Conservation (phyloP, 495 filamentous ascomycete species). For the Trichoderma parareesei region DNA sequence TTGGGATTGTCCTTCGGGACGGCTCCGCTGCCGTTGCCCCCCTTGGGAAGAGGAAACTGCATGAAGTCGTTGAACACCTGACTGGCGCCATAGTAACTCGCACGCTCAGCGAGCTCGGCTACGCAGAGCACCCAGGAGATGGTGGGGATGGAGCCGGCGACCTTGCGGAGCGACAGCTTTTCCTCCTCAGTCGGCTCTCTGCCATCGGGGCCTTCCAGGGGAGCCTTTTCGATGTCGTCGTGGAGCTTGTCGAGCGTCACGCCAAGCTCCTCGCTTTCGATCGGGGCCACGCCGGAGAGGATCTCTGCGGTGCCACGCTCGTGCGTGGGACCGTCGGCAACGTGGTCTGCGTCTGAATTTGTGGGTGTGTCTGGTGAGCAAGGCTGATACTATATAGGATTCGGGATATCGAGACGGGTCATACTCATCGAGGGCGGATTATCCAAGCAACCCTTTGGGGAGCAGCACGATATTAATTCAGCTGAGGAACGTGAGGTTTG, state of each 20-base stretch:
- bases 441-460: background rate
- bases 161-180: constrained; percentile 49
- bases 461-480: background rate
- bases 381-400: background rate
- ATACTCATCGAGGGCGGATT: background rate
- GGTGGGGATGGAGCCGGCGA: constrained; percentile 58
- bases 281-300: constrained; percentile 9
- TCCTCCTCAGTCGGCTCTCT: constrained; percentile 52
- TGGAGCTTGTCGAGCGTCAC: constrained; percentile 3
- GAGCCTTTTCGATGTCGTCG: constrained; percentile 7
- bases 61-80: constrained; percentile 63
- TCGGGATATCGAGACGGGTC: background rate
- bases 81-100: constrained; percentile 71
- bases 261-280: constrained; percentile 12
- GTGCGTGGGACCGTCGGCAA: constrained; percentile 11
- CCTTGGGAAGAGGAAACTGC: constrained; percentile 52
- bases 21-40: constrained; percentile 51
- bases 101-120: constrained; percentile 69
- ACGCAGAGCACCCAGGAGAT: constrained; percentile 63
- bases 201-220: background rate
- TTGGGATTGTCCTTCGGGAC: constrained; percentile 20
- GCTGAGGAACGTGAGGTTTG: background rate
- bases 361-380: background rate
- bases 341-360: constrained; percentile 10
- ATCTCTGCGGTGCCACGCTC: constrained; percentile 12